Base-by-base conservation (phyloP, 768 basidiomycete species). In the Naganishia randhawae region DNA sequence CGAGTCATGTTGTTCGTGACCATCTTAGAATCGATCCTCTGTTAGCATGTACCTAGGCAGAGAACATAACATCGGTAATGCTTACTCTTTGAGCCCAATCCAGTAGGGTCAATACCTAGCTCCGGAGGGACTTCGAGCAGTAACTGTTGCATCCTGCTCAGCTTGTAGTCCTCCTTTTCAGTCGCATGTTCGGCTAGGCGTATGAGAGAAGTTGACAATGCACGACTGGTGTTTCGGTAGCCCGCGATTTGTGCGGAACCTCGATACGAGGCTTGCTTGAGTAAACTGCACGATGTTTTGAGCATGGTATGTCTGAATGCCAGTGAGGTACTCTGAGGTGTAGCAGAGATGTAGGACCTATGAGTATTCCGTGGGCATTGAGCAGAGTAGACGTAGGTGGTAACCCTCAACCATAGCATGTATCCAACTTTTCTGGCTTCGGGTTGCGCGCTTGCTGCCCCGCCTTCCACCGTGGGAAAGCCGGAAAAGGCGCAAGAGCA, bases 21-120 rank as follows among this genome's bases (percentile, higher is more conserved):
- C 73, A 63, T 69, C 74, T 71, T 66, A 72, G 50, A 73, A 75
- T 53, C 16, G 3, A 10, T 11, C 19, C 22, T 48, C 27, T 32
- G 10, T 39, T 63, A 39, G 27, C 37, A 8, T 42, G 14, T 54
- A 6, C 10, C 3, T 25, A 19, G 5, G 19, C 35, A 37, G 1
- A 33, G 5, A 27, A 16, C 37, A 42, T 6, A 2, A 27, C 10
- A 41, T 11, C 6, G 19, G 5, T 3, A 32, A 22, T 19, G 22
- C 66, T 48, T 51, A 50, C 64, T 51, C 45, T 48, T 48, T 22
- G 45, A 4, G n/a, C 29, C 61, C 62, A 35, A 16, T 29, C 35
- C 33, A n/a, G 62, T 39, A n/a, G n/a, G n/a, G n/a, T n/a, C n/a
- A 31, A 69, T 69, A 4, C 39, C 35, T 5, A 54, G 22, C 19